These are phyloP conservation scores for Phaseolus lunatus DNA, from an alignment of 306 rosid species.

Conservation along the genomic window DNA sequence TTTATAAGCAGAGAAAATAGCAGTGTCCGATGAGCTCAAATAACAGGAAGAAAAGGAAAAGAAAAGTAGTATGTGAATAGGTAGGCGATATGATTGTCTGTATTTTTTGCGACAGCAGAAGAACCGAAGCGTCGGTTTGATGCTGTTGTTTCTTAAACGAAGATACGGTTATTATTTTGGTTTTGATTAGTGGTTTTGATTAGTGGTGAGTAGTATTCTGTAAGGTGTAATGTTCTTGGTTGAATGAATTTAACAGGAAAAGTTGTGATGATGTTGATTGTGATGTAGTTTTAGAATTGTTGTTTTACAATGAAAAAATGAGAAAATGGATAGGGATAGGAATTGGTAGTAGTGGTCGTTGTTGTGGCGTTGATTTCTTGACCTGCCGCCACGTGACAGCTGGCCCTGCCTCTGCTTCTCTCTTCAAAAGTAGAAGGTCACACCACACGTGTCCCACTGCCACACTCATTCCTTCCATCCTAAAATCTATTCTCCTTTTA, in stretches of 20 bases:
- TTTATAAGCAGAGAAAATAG: conserved; percentile 31
- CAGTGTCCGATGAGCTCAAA: conserved; percentile 9
- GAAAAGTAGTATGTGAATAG: conserved; percentile 48
- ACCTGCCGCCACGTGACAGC: conserved; percentile 47
- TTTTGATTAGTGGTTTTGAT: not conserved
- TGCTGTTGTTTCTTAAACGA: conserved; percentile 48
- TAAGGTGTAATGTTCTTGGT: conserved; percentile 30
- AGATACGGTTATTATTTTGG: not conserved
- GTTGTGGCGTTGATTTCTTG: not conserved
- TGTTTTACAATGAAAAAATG: not conserved
- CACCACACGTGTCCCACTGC: not conserved
- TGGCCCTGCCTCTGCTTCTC: conserved; percentile 7
- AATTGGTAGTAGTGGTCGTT: not conserved
- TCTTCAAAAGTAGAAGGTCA: too few relatives aligned
- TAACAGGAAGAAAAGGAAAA: not conserved
- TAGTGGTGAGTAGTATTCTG: not conserved
- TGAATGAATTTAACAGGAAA: not conserved
- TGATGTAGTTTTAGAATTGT: not conserved
- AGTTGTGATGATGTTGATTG: not conserved
- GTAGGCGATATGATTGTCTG: conserved; percentile 35
- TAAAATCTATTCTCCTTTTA: too few relatives aligned
- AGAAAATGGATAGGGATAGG: not conserved
- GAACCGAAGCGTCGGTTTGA: conserved; percentile 39
- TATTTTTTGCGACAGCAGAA: conserved; percentile 62
- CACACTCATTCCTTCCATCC: too few relatives aligned